Conservation (phyloP, 495 filamentous ascomycete genomes). For the Penicillium diatomitis region DNA sequence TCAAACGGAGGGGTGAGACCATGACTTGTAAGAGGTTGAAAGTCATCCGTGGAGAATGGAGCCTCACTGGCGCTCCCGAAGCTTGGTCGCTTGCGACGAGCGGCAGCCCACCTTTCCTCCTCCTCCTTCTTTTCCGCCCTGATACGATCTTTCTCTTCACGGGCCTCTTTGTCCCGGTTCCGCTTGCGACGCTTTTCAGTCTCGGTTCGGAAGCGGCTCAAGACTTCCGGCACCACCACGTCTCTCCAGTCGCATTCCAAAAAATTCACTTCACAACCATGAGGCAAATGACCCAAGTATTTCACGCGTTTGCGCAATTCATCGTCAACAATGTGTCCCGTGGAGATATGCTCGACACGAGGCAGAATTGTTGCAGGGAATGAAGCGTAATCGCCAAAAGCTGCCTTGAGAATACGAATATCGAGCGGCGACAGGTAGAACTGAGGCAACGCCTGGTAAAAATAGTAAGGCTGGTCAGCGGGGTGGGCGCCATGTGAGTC, state of each 20-base stretch:
- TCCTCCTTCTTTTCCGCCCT: constrained; percentile 80
- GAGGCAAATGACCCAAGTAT: constrained; percentile 84
- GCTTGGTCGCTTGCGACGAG: constrained; percentile 38
- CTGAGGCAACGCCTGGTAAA: constrained; percentile 84
- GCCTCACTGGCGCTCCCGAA: constrained; percentile 27
- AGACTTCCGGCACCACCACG: constrained; percentile 64
- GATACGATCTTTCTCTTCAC: constrained; percentile 84
- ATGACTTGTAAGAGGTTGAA: constrained; percentile 52
- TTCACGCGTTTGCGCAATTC: constrained; percentile 77
- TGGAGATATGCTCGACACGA: constrained; percentile 83
- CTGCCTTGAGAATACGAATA: constrained; percentile 86
- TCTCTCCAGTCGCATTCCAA: constrained; percentile 97
- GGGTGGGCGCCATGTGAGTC: constrained; percentile 19
- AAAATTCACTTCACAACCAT: constrained; percentile 89
- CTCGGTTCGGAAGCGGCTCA: constrained; percentile 64
- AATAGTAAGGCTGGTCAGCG: constrained; percentile 53
- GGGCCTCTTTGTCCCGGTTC: constrained; percentile 77
- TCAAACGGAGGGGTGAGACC: constrained; percentile 33
- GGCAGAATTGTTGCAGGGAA: constrained; percentile 90
- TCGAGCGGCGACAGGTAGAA: constrained; percentile 91
- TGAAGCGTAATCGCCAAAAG: constrained; percentile 71
- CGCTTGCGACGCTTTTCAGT: constrained; percentile 69
- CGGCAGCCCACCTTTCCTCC: constrained; percentile 48
- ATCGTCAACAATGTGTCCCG: constrained; percentile 85
- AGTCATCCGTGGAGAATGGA: constrained; percentile 46